Evolutionary conservation across 139 green algal genomes (phyloP).

Genomic region (Asterochloris sp.): DNA sequence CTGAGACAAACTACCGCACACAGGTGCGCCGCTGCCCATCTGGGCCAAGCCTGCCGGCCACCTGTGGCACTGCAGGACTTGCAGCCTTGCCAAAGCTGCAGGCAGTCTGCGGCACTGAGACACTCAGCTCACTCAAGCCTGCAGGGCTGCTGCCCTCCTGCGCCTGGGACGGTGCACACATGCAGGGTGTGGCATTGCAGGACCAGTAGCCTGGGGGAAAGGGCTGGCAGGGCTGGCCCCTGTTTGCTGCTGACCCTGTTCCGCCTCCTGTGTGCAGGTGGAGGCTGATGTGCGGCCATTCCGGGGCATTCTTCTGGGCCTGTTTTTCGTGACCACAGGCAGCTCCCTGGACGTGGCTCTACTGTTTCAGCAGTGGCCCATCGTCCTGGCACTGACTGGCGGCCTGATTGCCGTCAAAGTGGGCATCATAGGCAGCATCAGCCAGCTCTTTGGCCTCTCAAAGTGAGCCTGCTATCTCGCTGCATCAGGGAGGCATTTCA

Average conservation of each 20-base stretch:
- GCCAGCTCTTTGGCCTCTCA: constrained; percentile 72
- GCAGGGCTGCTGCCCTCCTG: too few relatives aligned
- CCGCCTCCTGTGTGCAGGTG: constrained; percentile 42
- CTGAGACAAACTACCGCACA: constrained; percentile 82
- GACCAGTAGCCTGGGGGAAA: too few relatives aligned
- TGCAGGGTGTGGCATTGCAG: too few relatives aligned
- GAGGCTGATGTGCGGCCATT: constrained; percentile 93
- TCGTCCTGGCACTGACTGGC: constrained; percentile 60
- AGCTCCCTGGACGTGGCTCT: constrained; percentile 66
- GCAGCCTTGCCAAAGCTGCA: too few relatives aligned
- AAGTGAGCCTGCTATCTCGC: constrained; percentile 3
- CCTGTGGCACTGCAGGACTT: too few relatives aligned
- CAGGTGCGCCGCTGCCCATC: constrained; percentile 40
- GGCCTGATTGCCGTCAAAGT: constrained; percentile 89
- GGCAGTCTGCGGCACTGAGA: too few relatives aligned
- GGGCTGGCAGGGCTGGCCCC: too few relatives aligned
- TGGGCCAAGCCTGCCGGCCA: too few relatives aligned
- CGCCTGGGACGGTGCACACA: too few relatives aligned
- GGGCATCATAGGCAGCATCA: constrained; percentile 69
- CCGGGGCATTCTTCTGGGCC: constrained; percentile 81
- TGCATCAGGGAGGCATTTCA: neutral
- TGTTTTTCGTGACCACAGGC: constrained; percentile 91
- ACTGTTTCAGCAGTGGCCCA: constrained; percentile 61
- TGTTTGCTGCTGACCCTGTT: too few relatives aligned
- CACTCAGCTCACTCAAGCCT: too few relatives aligned